Evolutionary conservation across 805 yeast species (phyloP), one percentile per base, ranked within the genome.

Genomic region (Candida easanensis): DNA sequence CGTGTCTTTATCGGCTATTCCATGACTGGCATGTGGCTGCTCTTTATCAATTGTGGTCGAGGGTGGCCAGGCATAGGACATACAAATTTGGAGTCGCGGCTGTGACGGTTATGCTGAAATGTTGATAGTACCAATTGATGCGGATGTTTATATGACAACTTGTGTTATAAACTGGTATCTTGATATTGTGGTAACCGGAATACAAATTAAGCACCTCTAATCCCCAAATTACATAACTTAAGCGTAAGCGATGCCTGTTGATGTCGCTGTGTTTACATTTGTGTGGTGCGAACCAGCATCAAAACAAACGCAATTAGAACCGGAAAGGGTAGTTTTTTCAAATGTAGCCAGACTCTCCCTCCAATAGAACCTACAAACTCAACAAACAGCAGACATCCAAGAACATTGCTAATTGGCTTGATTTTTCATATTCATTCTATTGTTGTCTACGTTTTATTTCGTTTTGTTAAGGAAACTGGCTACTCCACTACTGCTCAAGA

Each of bases 51-150:
- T 31, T 36, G 22, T 7, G 16, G 17, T 27, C 27, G 18, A 28
- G 23, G 20, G 30, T 18, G 37, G 5, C 23, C 10, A 25, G 26
- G 36, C 44, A 41, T 41, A 36, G 31, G 16, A 30, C n/a, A 10
- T 5, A 4, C 14, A 23, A 25, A 7, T 7, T 23, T 14, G 17
- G 23, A 23, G 30, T 13, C 40, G 27, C 21, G 6, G 40, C 26
- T 14, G 45, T 38, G 42, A 35, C 45, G 28, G 45, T 39, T 45
- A 41, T 41, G 45, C 49, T 15, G 22, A 11, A 21, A 17, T 5
- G 28, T 9, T 38, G 22, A 20, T n/a, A n/a, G 14, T 30, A 17
- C 9, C 33, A 6, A 13, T 6, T 10, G 30, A 5, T 5, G 15
- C n/a, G 30, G 14, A 26, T 26, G 5, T 26, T 26, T 9, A 5